Base-by-base conservation (phyloP, 805 yeast species). In the Starmerella apis region DNA sequence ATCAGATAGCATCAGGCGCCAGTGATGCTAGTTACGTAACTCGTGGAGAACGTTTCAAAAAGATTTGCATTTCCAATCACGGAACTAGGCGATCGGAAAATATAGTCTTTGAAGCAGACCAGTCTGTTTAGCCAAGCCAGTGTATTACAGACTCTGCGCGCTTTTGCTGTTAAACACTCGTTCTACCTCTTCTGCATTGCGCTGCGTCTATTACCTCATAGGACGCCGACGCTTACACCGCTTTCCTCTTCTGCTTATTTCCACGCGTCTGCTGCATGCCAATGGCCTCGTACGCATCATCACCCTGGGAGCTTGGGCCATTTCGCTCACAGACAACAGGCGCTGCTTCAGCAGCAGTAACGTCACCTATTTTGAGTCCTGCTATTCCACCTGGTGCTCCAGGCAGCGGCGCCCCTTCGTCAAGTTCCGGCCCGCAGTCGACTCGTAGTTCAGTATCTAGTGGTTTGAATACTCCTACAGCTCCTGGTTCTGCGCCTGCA, bases 281-380 rank as follows among this genome's bases (percentile, higher is more conserved):
- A 41, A 41, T 41, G 44, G 44, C 44, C 20, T 41, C 44, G 25
- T 41, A 41, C 44, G 44, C 44, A 19, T 24, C 32, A 8, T 27
- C 44, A 16, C 32, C 44, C 16, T 41, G 44, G 44, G 44, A 41
- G 33, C 44, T 41, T n/a, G 44, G 44, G 23, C 24, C 44, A 16
- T 41, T 41, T 19, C 44, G 44, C n/a, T 11, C 33, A 4, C 44
- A 41, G 23, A n/a, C 44, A 9, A 25, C 43, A 24, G 43, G 43
- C 30, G 24, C 43, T 14, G 23, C 43, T 31, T 20, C 41, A 22
- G 41, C 41, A 37, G 41, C 41, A 37, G 9, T 23, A 38, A 23
- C 43, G 7, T 25, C 43, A 11, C 44, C 42, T 5, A 24, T 37
- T 24, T n/a, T 37, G 19, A 30, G 42, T 14, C 42, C 42, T 24